Conservation (phyloP, 2,329 filamentous ascomycete genomes). For the Nemania sp. region DNA sequence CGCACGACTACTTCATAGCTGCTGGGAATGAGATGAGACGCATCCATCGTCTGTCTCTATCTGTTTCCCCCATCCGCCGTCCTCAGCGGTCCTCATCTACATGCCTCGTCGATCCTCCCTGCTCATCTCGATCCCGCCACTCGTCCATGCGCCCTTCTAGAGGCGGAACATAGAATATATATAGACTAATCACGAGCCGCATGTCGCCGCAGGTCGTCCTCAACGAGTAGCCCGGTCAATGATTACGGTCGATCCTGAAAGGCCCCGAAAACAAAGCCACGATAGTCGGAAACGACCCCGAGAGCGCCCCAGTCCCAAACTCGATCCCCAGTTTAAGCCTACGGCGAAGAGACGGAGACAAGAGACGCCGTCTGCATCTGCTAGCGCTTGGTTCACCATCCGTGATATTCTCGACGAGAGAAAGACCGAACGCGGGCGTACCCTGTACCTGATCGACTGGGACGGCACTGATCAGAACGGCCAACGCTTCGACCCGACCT, state of each 20-base stretch:
- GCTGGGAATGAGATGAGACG: too few relatives aligned
- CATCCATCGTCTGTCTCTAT: too few relatives aligned
- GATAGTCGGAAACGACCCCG: conserved; percentile 10
- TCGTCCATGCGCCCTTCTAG: neutral
- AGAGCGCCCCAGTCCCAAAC: conserved; percentile 7
- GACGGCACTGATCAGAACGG: conserved; percentile 54
- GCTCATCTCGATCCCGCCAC: neutral
- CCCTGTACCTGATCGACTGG: conserved; percentile 62
- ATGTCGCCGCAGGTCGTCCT: conserved; percentile 28
- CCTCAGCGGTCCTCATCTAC: neutral
- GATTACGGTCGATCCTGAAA: conserved; percentile 26
- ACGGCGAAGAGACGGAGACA: conserved; percentile 19
- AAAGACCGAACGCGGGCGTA: conserved; percentile 37
- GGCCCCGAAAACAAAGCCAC: conserved; percentile 14
- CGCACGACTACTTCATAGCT: neutral
- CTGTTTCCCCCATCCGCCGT: too few relatives aligned
- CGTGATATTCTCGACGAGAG: conserved; percentile 46
- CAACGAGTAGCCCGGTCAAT: conserved; percentile 33
- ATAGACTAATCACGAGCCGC: conserved; percentile 32
- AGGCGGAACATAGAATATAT: neutral
- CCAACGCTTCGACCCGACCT: conserved; percentile 52
- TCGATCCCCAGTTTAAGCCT: neutral
- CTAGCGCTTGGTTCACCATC: conserved; percentile 39
- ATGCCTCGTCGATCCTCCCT: neutral
- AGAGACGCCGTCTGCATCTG: neutral